Conservation (phyloP, 306 rosid genomes). For the Quercus gilva region DNA sequence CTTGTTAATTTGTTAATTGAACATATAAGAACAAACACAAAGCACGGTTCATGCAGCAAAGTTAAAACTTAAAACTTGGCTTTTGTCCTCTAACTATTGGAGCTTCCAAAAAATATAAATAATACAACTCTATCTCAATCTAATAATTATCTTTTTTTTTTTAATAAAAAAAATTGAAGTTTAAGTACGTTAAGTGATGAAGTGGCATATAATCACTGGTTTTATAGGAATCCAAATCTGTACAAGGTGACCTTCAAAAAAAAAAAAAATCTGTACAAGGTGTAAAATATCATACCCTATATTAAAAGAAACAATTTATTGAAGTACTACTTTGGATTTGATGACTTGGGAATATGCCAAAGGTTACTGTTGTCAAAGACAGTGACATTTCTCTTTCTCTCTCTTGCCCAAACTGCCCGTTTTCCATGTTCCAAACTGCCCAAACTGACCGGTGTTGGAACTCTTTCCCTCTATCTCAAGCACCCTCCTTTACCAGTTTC, state of each 20-base stretch:
- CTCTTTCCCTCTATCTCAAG: constrained; percentile 44
- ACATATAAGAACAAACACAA: too few relatives aligned
- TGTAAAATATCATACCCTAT: not conserved
- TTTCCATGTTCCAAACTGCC: constrained; percentile 34
- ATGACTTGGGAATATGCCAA: constrained; percentile 5
- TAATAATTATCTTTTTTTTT: too few relatives aligned
- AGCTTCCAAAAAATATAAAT: too few relatives aligned
- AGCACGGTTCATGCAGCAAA: too few relatives aligned
- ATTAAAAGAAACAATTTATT: not conserved
- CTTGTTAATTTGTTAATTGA: too few relatives aligned
- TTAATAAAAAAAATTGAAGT: too few relatives aligned
- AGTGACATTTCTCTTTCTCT: constrained; percentile 7
- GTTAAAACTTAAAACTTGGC: too few relatives aligned
- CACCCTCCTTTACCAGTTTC: constrained; percentile 21
- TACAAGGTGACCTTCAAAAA: not conserved
- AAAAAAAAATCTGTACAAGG: not conserved
- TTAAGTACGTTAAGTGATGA: not conserved
- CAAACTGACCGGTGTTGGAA: constrained; percentile 41
- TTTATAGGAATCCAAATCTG: not conserved
- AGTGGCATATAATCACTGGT: not conserved
- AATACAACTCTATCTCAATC: too few relatives aligned
- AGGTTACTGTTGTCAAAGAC: constrained; percentile 8
- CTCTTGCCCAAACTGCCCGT: constrained; percentile 57
- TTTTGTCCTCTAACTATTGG: too few relatives aligned
- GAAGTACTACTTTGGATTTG: not conserved